phyloP scores from a whole-genome alignment of 2,329 filamentous ascomycete species.

The Aspergillus sp. region DNA sequence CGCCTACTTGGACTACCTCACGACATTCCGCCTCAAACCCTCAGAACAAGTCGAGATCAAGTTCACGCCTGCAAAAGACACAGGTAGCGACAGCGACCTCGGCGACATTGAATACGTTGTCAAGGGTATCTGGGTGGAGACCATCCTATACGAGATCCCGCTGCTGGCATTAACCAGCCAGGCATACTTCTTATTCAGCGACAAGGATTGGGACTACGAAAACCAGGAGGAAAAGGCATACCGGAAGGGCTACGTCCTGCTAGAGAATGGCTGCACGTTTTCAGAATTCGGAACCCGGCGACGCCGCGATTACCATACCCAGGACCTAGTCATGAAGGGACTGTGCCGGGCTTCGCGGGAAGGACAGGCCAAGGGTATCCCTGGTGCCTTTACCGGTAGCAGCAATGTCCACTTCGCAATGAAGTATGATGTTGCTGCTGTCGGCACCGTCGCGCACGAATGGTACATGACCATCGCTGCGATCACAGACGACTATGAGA shows the following conservation, averaged over 20 bases:
- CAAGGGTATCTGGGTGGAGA: constrained; percentile 85
- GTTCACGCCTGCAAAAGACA: constrained; percentile 59
- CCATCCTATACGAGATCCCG: constrained; percentile 96
- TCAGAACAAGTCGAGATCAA: constrained; percentile 73
- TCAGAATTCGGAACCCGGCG: constrained; percentile 93
- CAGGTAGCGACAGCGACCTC: constrained; percentile 62
- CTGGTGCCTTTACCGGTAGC: constrained; percentile 78
- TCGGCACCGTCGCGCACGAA: constrained; percentile 92
- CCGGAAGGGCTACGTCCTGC: constrained; percentile 72
- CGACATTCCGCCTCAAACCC: constrained; percentile 77
- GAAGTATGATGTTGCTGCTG: constrained; percentile 79
- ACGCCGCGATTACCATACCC: constrained; percentile 89
- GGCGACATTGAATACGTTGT: constrained; percentile 78
- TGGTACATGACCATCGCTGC: constrained; percentile 99
- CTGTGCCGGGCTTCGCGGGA: constrained; percentile 76
- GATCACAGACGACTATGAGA: constrained; percentile 79
- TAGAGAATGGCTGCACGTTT: constrained; percentile 81
- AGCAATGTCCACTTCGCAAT: constrained; percentile 98
- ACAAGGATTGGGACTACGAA: constrained; percentile 86
- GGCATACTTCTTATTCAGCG: constrained; percentile 96
- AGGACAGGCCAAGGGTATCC: constrained; percentile 61
- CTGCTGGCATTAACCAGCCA: constrained; percentile 89
- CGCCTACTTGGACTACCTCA: constrained; percentile 78
- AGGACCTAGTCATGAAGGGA: constrained; percentile 86
- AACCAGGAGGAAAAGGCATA: constrained; percentile 84